Conservation (phyloP, 2,329 filamentous ascomycete species). For the Macrophomina pseudophaseolina region DNA sequence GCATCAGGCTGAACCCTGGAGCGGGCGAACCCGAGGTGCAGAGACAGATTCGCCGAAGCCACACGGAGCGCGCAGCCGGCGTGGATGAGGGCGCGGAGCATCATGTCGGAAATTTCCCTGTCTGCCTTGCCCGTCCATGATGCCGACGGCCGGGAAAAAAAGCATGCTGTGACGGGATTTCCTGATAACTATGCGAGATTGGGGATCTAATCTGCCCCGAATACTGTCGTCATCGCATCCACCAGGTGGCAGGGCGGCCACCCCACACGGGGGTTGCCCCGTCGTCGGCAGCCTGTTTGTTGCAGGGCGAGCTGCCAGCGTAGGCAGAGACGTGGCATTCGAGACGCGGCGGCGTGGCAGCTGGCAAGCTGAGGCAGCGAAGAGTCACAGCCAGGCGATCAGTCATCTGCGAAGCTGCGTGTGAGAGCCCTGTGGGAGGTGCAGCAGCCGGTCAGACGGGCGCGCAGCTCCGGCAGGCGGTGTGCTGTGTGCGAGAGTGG, state of each 20-base stretch:
- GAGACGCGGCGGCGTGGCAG: background rate
- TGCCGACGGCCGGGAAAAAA: background rate
- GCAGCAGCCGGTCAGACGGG: background rate
- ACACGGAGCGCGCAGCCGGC: background rate
- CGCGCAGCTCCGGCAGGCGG: background rate
- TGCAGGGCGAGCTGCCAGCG: background rate
- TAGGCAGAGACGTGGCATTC: slow-evolving; percentile 10
- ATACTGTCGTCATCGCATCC: background rate
- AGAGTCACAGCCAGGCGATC: slow-evolving; percentile 5
- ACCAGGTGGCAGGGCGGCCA: background rate
- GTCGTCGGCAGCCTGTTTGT: background rate
- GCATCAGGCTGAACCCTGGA: background rate
- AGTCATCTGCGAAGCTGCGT: background rate
- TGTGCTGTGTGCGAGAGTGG: background rate
- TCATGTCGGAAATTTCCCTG: too few relatives aligned
- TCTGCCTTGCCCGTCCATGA: too few relatives aligned
- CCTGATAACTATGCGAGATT: background rate
- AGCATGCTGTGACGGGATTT: background rate
- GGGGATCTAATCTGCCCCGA: background rate
- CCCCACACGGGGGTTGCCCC: background rate
- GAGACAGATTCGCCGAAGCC: too few relatives aligned
- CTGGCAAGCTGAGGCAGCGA: background rate
- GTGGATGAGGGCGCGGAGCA: too few relatives aligned
- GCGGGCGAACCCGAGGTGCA: background rate
- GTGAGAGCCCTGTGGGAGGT: background rate